These are phyloP conservation scores for Marasmius oreades DNA, from an alignment of 1,284 basidiomycete species.

Conservation along the genomic window DNA sequence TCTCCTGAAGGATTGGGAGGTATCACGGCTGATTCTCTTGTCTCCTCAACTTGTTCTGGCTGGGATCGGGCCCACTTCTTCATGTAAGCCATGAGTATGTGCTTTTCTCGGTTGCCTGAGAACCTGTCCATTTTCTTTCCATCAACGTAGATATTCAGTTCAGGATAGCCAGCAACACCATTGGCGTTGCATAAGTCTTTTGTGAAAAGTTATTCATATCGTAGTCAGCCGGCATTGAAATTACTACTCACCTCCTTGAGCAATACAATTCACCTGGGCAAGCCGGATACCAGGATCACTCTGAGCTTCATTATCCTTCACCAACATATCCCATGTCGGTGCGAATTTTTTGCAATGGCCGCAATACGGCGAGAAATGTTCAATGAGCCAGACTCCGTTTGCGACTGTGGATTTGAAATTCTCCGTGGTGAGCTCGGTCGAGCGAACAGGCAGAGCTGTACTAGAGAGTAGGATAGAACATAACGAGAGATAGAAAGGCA, in stretches of 20 bases:
- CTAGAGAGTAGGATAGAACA: constrained; percentile 6
- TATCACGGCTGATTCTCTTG: constrained; percentile 13
- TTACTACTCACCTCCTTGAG: constrained; percentile 67
- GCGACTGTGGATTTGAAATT: constrained; percentile 58
- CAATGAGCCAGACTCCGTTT: constrained; percentile 75
- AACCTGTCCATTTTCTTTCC: constrained; percentile 64
- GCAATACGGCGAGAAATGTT: constrained; percentile 80
- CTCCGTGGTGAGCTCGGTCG: constrained; percentile 49
- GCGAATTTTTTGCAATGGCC: constrained; percentile 74
- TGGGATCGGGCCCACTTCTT: constrained; percentile 9
- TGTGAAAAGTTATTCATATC: not conserved
- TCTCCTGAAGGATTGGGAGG: constrained; percentile 57
- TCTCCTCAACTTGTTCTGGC: constrained; percentile 10
- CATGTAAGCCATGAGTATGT: constrained; percentile 47
- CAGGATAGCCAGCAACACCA: constrained; percentile 73
- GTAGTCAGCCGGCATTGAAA: not conserved
- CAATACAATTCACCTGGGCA: constrained; percentile 84
- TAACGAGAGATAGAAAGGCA: constrained; percentile 7
- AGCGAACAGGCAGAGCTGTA: constrained; percentile 11
- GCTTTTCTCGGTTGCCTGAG: constrained; percentile 46
- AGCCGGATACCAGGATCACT: constrained; percentile 57
- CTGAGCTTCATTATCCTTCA: constrained; percentile 48
- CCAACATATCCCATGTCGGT: constrained; percentile 81
- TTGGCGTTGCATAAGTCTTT: constrained; percentile 78
- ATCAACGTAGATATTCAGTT: constrained; percentile 72